phyloP scores from a whole-genome alignment of 257 asterid species.

The Scutellaria galericulata region DNA sequence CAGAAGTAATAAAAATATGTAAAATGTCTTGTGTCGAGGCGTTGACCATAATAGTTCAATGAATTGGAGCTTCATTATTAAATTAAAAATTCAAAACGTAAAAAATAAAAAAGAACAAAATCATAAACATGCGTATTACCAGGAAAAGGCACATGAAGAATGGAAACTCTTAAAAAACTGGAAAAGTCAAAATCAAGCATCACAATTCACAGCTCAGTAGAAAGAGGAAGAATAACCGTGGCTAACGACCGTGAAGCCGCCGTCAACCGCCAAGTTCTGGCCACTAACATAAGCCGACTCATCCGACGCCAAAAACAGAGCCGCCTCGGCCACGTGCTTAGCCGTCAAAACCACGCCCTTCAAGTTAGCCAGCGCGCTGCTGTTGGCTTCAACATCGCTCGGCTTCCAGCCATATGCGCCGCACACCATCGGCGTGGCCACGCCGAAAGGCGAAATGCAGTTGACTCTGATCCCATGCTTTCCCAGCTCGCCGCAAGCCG shows the following conservation, averaged over 20 bases:
- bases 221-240: slow-evolving; percentile 40
- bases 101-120: background rate
- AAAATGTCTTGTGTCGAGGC: slow-evolving; percentile 20
- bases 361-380: slow-evolving; percentile 38
- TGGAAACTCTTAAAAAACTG: slow-evolving; percentile 12
- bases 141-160: slow-evolving; percentile 50
- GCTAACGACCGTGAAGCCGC: slow-evolving; percentile 61
- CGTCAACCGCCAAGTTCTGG: slow-evolving; percentile 68
- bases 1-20: background rate
- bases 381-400: slow-evolving; percentile 41
- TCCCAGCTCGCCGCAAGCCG: slow-evolving; percentile 64
- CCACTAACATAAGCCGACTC: slow-evolving; percentile 73
- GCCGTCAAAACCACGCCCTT: slow-evolving; percentile 56
- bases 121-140: slow-evolving; percentile 39
- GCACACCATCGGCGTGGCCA: slow-evolving; percentile 61
- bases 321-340: slow-evolving; percentile 58
- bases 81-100: background rate
- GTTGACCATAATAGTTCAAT: slow-evolving; percentile 35
- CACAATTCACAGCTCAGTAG: slow-evolving; percentile 1
- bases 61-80: slow-evolving; percentile 8
- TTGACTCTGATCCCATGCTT: slow-evolving; percentile 65
- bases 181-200: background rate
- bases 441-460: slow-evolving; percentile 61
- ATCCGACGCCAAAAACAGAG: slow-evolving; percentile 65
- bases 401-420: slow-evolving; percentile 41